A percentile compares a stretch with the other conserved stretches of the same genome.
phyloP scores from a whole-genome alignment of 2,329 filamentous ascomycete genomes.

The Dothistroma pini region DNA sequence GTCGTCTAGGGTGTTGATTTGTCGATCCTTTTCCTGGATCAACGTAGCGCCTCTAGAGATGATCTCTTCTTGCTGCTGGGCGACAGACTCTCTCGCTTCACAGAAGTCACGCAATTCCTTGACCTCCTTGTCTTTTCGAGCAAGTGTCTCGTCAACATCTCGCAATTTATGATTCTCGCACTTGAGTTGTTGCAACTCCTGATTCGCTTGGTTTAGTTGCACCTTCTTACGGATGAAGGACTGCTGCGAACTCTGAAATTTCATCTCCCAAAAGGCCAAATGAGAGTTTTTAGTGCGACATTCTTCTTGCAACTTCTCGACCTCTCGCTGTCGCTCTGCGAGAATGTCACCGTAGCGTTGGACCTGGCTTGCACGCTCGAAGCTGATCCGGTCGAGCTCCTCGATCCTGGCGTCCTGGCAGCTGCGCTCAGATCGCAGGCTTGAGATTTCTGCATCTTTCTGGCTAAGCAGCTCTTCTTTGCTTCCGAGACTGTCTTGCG shows the following conservation, averaged over 20 bases:
- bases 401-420: conserved; percentile 3
- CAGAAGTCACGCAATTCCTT: conserved; percentile 21
- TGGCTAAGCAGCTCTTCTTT: conserved; percentile 13
- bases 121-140: conserved; percentile 20
- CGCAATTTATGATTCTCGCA: conserved; percentile 11
- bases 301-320: conserved; percentile 9
- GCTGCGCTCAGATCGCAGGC: conserved; percentile 4
- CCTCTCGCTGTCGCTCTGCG: conserved; percentile 7
- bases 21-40: conserved; percentile 21
- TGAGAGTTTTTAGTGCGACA: conserved; percentile 11
- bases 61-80: conserved; percentile 25
- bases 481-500: conserved; percentile 15
- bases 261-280: conserved; percentile 7
- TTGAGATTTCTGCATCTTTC: conserved; percentile 12
- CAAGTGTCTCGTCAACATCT: conserved; percentile 15
- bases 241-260: conserved; percentile 12
- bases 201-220: conserved; percentile 12
- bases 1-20: conserved; percentile 16
- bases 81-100: conserved; percentile 26
- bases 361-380: conserved; percentile 10
- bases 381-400: conserved; percentile 11
- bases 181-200: conserved; percentile 14
- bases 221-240: conserved; percentile 10
- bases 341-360: conserved; percentile 7
- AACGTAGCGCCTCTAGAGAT: conserved; percentile 25